A percentile compares a stretch with the other conserved stretches of the same genome.
These are phyloP conservation scores for Passalora sequoiae DNA, from an alignment of 2,329 filamentous ascomycete genomes.

Conservation along the genomic window DNA sequence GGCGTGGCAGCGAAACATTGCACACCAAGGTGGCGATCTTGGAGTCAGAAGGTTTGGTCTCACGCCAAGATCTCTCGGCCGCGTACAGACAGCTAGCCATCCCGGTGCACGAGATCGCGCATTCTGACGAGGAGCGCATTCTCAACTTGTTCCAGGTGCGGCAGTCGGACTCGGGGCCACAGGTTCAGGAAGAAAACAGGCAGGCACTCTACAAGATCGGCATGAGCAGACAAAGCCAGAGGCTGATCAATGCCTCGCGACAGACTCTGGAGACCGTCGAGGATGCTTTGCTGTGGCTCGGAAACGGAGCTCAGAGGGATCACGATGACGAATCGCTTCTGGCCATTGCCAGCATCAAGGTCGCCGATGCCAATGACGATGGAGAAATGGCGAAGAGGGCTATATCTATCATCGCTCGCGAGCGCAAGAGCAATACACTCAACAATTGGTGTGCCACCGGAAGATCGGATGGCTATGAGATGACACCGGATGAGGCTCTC, in stretches of 20 bases:
- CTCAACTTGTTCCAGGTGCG: constrained; percentile 58
- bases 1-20: constrained; percentile 54
- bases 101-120: constrained; percentile 37
- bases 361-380: constrained; percentile 49
- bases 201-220: constrained; percentile 57
- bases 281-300: constrained; percentile 60
- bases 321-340: constrained; percentile 55
- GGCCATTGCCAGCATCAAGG: constrained; percentile 54
- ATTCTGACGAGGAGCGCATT: constrained; percentile 55
- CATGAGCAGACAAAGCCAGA: constrained; percentile 51
- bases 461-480: constrained; percentile 45
- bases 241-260: constrained; percentile 55
- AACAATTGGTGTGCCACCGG: constrained; percentile 51
- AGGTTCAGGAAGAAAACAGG: constrained; percentile 53
- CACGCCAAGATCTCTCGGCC: constrained; percentile 50
- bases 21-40: constrained; percentile 54
- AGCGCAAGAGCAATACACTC: constrained; percentile 52
- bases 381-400: constrained; percentile 51
- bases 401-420: constrained; percentile 54
- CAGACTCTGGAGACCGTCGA: constrained; percentile 56
- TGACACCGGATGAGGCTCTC: constrained; percentile 54
- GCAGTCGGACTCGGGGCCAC: constrained; percentile 50
- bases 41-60: constrained; percentile 55
- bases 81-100: constrained; percentile 60
- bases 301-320: constrained; percentile 40